Evolutionary conservation across 2,329 filamentous ascomycete species (phyloP), one percentile per base, ranked within the genome.

Genomic region (Hypoxylon sp.): DNA sequence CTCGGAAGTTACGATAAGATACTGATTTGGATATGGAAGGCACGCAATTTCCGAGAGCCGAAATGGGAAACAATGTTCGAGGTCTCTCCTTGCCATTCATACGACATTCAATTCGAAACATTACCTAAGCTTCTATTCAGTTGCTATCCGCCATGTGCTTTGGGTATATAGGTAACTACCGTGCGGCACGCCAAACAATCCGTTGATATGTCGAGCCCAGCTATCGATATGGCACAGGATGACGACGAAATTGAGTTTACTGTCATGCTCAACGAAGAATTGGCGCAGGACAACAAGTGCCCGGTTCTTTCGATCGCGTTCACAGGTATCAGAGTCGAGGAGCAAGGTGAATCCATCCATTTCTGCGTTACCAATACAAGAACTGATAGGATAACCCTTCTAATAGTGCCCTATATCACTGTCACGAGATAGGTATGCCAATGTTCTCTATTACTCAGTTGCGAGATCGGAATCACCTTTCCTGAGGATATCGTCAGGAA

Each of bases 351-450:
- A n/a, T 61, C 50, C 43, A n/a, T 55, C 48, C 43, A 48, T 23
- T 23, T 61, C 41, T 48, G 30, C 43, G 25, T 19, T 16, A 41
- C 55, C 4, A 25, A 43, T 34, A 23, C 32, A 12, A 30, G 45
- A 9, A 12, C 32, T 2, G 16, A 9, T 4, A 25, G 46, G 14
- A 27, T 21, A 8, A 30, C 23, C 14, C 4, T 51, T 5, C 16
- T 58, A 3, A 14, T 21, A n/a, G n/a, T n/a, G n/a, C n/a, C n/a
- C n/a, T 50, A 58, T 23, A 58, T 51, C 34, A 57, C 21, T 12
- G 23, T 57, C n/a, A 29, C 9, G 7, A 9, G n/a, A 19, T 21
- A 21, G 37, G 37, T n/a, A 11, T 8, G 16, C 37, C 16, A 41
- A 21, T 19, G 3, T 11, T 16, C 16, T 3, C 37, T 21, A 11